Evolutionary conservation across 179 eudicot genomes (phyloP).

Genomic region (Heliamphora pulchella): DNA sequence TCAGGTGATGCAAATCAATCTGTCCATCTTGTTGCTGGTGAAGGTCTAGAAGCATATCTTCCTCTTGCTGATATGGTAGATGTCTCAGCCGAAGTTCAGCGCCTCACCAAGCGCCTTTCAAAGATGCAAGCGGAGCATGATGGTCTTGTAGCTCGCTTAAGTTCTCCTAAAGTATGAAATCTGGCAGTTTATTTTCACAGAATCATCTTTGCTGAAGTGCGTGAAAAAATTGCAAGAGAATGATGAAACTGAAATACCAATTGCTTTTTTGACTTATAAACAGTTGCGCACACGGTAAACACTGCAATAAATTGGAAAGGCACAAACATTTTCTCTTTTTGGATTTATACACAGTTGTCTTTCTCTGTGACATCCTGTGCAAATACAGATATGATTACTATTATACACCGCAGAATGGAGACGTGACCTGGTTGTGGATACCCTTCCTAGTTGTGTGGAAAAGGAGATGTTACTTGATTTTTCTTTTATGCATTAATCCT

Average conservation of each 20-base stretch:
- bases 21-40: slow-evolving; percentile 88
- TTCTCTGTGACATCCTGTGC: not conserved
- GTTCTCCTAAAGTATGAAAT: slow-evolving; percentile 56
- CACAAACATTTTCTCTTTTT: not conserved
- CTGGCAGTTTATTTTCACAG: not conserved
- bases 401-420: not conserved
- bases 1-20: slow-evolving; percentile 85
- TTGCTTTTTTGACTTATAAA: not conserved
- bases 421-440: not conserved
- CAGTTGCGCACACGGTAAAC: not conserved
- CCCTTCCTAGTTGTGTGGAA: not conserved
- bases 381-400: not conserved
- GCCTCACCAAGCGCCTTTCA: slow-evolving; percentile 72
- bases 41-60: slow-evolving; percentile 93
- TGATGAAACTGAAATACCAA: slow-evolving; percentile 1
- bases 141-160: slow-evolving; percentile 64
- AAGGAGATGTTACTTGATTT: not conserved
- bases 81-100: slow-evolving; percentile 77
- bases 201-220: slow-evolving; percentile 4
- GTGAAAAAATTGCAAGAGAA: not conserved
- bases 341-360: not conserved
- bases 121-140: slow-evolving; percentile 87
- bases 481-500: not conserved
- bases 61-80: slow-evolving; percentile 97
- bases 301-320: not conserved